Evolutionary conservation across 2,329 filamentous ascomycete genomes (phyloP).

Genomic region (Leptographium flavum): DNA sequence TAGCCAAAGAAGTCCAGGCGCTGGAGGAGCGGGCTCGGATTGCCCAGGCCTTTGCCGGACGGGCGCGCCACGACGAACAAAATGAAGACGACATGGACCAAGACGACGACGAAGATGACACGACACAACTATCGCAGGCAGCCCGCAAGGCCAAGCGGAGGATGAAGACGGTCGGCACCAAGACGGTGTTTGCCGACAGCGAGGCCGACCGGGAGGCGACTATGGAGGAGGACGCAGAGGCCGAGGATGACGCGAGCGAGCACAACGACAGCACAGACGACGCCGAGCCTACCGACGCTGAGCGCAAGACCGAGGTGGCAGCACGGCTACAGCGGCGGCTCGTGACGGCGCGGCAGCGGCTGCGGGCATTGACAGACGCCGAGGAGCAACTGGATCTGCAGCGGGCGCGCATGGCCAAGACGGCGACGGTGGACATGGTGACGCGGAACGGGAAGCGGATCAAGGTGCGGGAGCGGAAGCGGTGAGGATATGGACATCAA

Average conservation of each 20-base stretch:
- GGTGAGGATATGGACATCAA: conserved; percentile 21
- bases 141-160: conserved; percentile 7
- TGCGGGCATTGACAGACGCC: conserved; percentile 37
- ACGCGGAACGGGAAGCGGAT: conserved; percentile 48
- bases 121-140: conserved; percentile 7
- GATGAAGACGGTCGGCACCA: conserved; percentile 18
- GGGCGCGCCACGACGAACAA: conserved; percentile 17
- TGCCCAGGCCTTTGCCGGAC: conserved; percentile 20
- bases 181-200: conserved; percentile 36
- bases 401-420: conserved; percentile 51
- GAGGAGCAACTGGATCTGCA: conserved; percentile 44
- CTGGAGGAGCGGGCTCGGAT: conserved; percentile 40
- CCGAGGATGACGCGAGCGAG: conserved; percentile 17
- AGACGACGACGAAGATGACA: conserved; percentile 17
- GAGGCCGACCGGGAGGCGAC: conserved; percentile 23
- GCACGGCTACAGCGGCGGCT: conserved; percentile 35
- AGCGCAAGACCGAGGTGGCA: conserved; percentile 23
- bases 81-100: conserved; percentile 19
- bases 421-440: conserved; percentile 42
- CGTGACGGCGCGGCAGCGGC: conserved; percentile 35
- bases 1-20: conserved; percentile 39
- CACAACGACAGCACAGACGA: conserved; percentile 13
- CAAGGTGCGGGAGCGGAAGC: conserved; percentile 48
- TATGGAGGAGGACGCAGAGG: conserved; percentile 15
- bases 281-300: conserved; percentile 12